A percentile compares a stretch with the other conserved stretches of the same genome.
Conservation (phyloP, 257 asterid genomes). For the Phtheirospermum japonicum region DNA sequence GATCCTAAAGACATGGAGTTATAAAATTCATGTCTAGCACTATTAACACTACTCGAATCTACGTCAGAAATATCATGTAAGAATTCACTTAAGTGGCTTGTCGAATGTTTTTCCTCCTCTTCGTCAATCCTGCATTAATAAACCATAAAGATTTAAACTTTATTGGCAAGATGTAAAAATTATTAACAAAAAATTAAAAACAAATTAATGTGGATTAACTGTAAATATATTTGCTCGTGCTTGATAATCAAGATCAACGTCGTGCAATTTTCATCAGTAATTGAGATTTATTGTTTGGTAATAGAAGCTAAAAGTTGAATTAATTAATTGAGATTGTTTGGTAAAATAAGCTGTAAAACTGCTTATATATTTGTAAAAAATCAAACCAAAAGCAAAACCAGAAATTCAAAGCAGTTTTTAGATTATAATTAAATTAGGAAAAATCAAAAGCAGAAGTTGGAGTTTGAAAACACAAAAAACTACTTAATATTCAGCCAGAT, state of each 20-base stretch:
- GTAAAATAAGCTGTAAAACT: neutral
- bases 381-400: neutral
- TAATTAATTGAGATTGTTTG: neutral
- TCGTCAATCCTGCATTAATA: constrained; percentile 65
- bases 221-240: constrained; percentile 11
- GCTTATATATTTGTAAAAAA: neutral
- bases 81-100: constrained; percentile 52
- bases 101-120: constrained; percentile 69
- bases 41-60: constrained; percentile 67
- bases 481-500: neutral
- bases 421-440: no score
- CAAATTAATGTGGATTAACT: neutral
- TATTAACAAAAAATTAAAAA: neutral
- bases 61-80: constrained; percentile 64
- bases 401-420: no score
- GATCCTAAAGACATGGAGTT: constrained; percentile 60
- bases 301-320: neutral
- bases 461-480: neutral
- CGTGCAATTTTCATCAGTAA: neutral
- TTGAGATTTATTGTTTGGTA: neutral
- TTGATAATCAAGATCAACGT: neutral
- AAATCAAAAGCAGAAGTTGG: neutral
- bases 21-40: constrained; percentile 63
- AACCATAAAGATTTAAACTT: neutral
- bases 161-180: constrained; percentile 13